Evolutionary conservation across 2,329 filamentous ascomycete species (phyloP).

Genomic region (Fusarium buxicola): DNA sequence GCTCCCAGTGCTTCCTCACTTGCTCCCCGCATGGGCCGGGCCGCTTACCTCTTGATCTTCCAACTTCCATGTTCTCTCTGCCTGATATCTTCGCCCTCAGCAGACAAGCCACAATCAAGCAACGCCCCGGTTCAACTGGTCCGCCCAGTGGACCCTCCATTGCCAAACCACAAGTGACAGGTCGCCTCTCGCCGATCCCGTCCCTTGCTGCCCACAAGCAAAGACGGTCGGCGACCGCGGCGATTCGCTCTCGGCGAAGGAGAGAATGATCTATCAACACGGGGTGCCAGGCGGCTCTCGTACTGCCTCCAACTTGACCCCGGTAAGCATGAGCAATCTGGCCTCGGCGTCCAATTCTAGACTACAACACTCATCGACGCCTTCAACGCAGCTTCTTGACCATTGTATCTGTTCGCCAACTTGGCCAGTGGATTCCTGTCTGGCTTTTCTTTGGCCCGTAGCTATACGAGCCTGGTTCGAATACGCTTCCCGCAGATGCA

Average conservation of each 20-base stretch:
- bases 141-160: constrained; percentile 31
- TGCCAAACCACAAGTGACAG: constrained; percentile 36
- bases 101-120: constrained; percentile 15
- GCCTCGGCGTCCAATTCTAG: background rate
- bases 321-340: background rate
- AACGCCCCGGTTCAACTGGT: constrained; percentile 20
- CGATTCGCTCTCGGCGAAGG: constrained; percentile 8
- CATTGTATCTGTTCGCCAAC: constrained; percentile 5
- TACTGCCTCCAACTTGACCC: background rate
- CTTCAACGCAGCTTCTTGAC: background rate
- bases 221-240: constrained; percentile 14
- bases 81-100: constrained; percentile 6
- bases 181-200: constrained; percentile 37
- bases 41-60: constrained; percentile 23
- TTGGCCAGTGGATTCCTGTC: constrained; percentile 1
- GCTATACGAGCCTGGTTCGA: constrained; percentile 1
- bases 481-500: constrained; percentile 12
- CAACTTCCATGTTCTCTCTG: constrained; percentile 11
- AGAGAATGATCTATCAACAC: constrained; percentile 16
- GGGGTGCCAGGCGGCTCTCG: constrained; percentile 3
- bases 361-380: background rate
- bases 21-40: constrained; percentile 23
- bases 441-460: constrained; percentile 8
- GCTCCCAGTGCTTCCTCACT: constrained; percentile 6
- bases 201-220: constrained; percentile 29